Percentiles rank a stretch among this genome's conserved stretches.
Conservation (phyloP, 106 monocot species). For the Vanilla planifolia region DNA sequence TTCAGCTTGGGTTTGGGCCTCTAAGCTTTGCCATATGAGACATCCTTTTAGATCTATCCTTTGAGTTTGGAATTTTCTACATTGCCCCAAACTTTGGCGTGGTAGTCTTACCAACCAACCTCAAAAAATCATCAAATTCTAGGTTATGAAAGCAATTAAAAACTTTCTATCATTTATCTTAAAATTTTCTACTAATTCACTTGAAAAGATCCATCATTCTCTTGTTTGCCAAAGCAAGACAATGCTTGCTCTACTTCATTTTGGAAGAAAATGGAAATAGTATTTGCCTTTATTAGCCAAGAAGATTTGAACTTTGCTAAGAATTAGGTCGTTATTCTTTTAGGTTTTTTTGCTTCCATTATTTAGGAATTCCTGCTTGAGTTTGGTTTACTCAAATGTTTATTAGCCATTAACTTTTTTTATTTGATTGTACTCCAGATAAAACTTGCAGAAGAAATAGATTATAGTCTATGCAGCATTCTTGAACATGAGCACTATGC, state of each 20-base stretch:
- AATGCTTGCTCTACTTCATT: slow-evolving; percentile 42
- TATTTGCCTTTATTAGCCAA: slow-evolving; percentile 42
- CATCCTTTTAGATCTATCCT: too few relatives aligned
- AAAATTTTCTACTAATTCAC: too few relatives aligned
- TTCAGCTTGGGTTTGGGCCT: too few relatives aligned
- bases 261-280: slow-evolving; percentile 66
- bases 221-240: too few relatives aligned
- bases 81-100: too few relatives aligned
- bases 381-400: background rate
- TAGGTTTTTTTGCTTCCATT: slow-evolving; percentile 1
- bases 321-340: slow-evolving; percentile 38
- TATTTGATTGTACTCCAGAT: slow-evolving; percentile 27
- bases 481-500: slow-evolving; percentile 17
- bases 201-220: too few relatives aligned
- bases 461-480: slow-evolving; percentile 29
- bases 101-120: too few relatives aligned
- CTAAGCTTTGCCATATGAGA: too few relatives aligned
- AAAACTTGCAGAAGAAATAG: slow-evolving; percentile 56
- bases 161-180: too few relatives aligned
- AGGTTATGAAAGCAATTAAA: too few relatives aligned
- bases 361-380: background rate
- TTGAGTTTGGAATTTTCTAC: too few relatives aligned
- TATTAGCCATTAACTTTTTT: background rate
- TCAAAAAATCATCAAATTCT: too few relatives aligned
- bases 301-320: slow-evolving; percentile 44